Percentiles rank a stretch among this genome's conserved stretches.
These are phyloP conservation scores for Antitrichia curtipendula DNA, from an alignment of 225 moss, liverwort and hornwort genomes.

Conservation along the genomic window DNA sequence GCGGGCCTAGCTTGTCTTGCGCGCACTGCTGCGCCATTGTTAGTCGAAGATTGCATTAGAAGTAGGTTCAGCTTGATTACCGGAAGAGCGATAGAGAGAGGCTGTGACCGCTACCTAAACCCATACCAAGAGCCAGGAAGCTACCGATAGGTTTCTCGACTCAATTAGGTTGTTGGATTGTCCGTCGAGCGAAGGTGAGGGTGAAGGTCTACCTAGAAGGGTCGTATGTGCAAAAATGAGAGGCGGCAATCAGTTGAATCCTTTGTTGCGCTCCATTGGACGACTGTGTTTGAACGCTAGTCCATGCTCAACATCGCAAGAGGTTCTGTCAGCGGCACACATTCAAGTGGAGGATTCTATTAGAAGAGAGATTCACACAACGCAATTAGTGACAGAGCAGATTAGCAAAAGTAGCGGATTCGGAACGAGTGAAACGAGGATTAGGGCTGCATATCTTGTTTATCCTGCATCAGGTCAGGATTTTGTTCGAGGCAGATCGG, in stretches of 20 bases:
- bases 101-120: neutral
- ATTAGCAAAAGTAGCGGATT: neutral
- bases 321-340: neutral
- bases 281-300: neutral
- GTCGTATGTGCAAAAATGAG: constrained; percentile 20
- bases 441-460: neutral
- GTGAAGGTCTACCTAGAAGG: neutral
- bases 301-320: constrained; percentile 8
- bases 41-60: neutral
- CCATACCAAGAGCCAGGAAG: neutral
- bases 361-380: neutral
- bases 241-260: constrained; percentile 20
- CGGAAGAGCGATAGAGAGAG: neutral
- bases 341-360: neutral
- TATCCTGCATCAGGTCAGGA: neutral
- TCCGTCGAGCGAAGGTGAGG: neutral
- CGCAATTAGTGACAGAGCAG: neutral
- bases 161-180: neutral
- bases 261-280: constrained; percentile 12
- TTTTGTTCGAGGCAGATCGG: neutral
- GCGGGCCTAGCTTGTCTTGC: neutral
- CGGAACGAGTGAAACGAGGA: neutral
- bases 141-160: neutral
- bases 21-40: neutral
- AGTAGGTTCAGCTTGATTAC: neutral